Conservation (phyloP, 75 land plant species). For the Pseudotsuga menziesii region DNA sequence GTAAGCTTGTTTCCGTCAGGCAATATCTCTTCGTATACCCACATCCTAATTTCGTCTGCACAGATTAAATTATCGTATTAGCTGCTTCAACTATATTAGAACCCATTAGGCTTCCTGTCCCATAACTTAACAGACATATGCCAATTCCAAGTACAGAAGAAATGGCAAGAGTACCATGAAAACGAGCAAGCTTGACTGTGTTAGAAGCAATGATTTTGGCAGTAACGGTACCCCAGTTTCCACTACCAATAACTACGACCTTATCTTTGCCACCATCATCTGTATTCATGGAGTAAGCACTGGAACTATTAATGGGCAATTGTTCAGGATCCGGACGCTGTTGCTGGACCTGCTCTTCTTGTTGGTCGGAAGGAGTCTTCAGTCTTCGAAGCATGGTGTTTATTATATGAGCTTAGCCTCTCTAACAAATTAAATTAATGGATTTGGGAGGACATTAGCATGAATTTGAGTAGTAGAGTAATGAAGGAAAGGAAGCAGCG, state of each 20-base stretch:
- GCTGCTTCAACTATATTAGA: constrained; percentile 20
- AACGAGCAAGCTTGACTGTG: constrained; percentile 35
- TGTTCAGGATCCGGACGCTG: no score
- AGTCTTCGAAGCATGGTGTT: not conserved
- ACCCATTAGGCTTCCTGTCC: not conserved
- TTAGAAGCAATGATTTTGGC: constrained; percentile 89
- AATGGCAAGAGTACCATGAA: constrained; percentile 46
- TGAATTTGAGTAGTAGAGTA: no score
- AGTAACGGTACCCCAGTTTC: constrained; percentile 95
- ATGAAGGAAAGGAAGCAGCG: no score
- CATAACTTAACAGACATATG: not conserved
- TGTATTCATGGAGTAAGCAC: not conserved
- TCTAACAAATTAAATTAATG: not conserved
- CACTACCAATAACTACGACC: constrained; percentile 84
- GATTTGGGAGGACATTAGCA: not conserved
- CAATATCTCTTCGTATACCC: constrained; percentile 87
- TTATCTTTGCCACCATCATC: constrained; percentile 12
- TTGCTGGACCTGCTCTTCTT: not conserved
- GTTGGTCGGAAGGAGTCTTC: not conserved
- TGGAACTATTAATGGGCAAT: not conserved
- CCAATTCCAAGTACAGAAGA: no score
- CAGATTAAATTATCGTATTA: not conserved
- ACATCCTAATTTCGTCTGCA: constrained; percentile 91
- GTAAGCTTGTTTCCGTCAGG: constrained; percentile 75
- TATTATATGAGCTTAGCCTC: not conserved